phyloP scores from a whole-genome alignment of 2,329 filamentous ascomycete species.

The Fusarium tricinctum region DNA sequence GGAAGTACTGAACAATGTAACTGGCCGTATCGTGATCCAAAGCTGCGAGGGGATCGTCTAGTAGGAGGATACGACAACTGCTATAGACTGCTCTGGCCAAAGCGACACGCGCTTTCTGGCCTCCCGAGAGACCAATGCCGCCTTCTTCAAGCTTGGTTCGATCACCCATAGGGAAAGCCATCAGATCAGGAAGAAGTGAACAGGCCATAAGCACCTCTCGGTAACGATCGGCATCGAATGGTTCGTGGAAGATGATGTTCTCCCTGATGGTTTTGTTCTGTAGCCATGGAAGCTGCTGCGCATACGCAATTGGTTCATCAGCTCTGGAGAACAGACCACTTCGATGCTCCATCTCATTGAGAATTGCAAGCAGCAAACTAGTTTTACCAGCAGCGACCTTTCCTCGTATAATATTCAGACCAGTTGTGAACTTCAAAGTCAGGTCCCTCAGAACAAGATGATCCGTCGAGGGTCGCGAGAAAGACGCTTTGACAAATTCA shows the following conservation, averaged over 20 bases:
- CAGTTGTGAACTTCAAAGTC: conserved; percentile 61
- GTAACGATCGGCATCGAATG: conserved; percentile 69
- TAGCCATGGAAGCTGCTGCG: conserved; percentile 74
- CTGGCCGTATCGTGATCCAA: conserved; percentile 73
- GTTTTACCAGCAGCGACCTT: conserved; percentile 74
- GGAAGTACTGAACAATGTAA: conserved; percentile 71
- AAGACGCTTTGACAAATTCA: conserved; percentile 74
- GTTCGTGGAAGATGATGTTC: conserved; percentile 74
- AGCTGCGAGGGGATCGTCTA: conserved; percentile 75
- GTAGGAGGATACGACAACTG: conserved; percentile 67
- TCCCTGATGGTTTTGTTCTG: conserved; percentile 76
- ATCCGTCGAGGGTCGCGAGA: conserved; percentile 81
- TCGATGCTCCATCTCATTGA: conserved; percentile 76
- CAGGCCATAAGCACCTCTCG: conserved; percentile 72
- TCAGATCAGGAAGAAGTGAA: conserved; percentile 68
- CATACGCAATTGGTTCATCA: conserved; percentile 66
- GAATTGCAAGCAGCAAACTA: conserved; percentile 69
- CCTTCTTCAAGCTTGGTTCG: conserved; percentile 72
- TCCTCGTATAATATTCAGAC: conserved; percentile 70
- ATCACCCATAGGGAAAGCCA: conserved; percentile 69
- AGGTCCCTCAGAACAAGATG: conserved; percentile 65
- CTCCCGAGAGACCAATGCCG: conserved; percentile 73
- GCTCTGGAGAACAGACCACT: conserved; percentile 64
- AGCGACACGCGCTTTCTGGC: conserved; percentile 73
- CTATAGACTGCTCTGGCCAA: conserved; percentile 75